Percentiles rank a stretch among this genome's conserved stretches.
Conservation (phyloP, 1,284 basidiomycete species). For the Cryptococcus neoformans region DNA sequence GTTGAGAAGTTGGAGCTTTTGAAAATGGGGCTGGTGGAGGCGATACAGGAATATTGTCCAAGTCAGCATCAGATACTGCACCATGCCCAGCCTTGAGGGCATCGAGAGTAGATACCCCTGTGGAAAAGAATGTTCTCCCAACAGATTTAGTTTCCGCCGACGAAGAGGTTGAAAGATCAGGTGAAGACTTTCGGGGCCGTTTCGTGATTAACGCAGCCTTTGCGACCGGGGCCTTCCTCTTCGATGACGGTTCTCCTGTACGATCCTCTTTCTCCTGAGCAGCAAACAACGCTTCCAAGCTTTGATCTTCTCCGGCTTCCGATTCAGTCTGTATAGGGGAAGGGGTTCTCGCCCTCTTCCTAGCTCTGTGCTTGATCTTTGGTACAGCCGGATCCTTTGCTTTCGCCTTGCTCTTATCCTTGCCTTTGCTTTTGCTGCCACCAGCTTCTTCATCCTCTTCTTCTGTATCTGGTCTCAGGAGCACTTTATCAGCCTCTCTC, state of each 20-base stretch:
- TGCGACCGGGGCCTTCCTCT: neutral
- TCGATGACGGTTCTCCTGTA: too few relatives aligned
- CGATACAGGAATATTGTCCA: too few relatives aligned
- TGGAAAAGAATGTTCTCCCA: too few relatives aligned
- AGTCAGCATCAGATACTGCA: too few relatives aligned
- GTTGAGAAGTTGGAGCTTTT: too few relatives aligned
- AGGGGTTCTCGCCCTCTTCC: slow-evolving; percentile 2
- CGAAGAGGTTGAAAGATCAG: too few relatives aligned
- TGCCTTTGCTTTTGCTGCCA: neutral
- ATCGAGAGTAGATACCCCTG: too few relatives aligned
- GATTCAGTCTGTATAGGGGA: slow-evolving; percentile 11
- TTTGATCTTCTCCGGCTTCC: neutral
- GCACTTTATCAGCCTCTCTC: slow-evolving; percentile 16
- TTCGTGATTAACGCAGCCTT: neutral
- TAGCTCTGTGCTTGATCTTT: neutral
- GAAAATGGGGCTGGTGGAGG: too few relatives aligned
- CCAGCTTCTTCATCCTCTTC: slow-evolving; percentile 19
- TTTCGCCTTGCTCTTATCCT: slow-evolving; percentile 2
- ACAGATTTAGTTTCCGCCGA: too few relatives aligned
- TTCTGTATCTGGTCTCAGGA: slow-evolving; percentile 6
- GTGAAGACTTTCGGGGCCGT: too few relatives aligned
- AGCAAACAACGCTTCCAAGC: slow-evolving; percentile 11
- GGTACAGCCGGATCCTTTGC: neutral
- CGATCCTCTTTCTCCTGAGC: neutral
- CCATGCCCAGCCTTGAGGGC: too few relatives aligned